A percentile compares a stretch with the other conserved stretches of the same genome.
Conservation (phyloP, 257 asterid species). For the Cinchona pubescens region DNA sequence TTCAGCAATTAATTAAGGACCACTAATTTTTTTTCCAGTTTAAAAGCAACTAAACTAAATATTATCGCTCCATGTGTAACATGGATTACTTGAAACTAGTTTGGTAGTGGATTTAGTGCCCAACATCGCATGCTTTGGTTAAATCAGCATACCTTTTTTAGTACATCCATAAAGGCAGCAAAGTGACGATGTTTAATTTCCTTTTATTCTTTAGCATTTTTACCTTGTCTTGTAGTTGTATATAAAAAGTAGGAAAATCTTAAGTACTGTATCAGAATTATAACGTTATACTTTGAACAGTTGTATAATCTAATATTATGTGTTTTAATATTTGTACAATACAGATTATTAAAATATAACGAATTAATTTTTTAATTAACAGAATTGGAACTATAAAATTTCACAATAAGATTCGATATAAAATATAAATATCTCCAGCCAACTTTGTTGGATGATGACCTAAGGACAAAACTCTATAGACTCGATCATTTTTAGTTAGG, state of each 20-base stretch:
- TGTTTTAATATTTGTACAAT: no score
- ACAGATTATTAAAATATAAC: no score
- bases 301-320: no score
- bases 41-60: neutral
- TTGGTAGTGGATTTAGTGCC: slow-evolving; percentile 20
- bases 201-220: no score
- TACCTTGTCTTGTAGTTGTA: no score
- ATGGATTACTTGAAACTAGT: neutral
- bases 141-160: slow-evolving; percentile 12
- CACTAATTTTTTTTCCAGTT: slow-evolving; percentile 1
- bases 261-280: no score
- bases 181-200: neutral
- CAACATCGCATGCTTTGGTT: slow-evolving; percentile 16
- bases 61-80: neutral
- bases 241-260: no score
- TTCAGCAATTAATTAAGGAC: slow-evolving; percentile 2
- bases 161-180: slow-evolving; percentile 12
- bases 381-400: no score
- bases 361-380: no score
- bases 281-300: no score
- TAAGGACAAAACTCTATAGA: neutral
- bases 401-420: no score
- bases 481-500: slow-evolving; percentile 16
- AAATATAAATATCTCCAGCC: neutral
- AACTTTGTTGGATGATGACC: neutral